Evolutionary conservation across 306 rosid species (phyloP), one percentile per base, ranked within the genome.

Genomic region (Betula pendula): DNA sequence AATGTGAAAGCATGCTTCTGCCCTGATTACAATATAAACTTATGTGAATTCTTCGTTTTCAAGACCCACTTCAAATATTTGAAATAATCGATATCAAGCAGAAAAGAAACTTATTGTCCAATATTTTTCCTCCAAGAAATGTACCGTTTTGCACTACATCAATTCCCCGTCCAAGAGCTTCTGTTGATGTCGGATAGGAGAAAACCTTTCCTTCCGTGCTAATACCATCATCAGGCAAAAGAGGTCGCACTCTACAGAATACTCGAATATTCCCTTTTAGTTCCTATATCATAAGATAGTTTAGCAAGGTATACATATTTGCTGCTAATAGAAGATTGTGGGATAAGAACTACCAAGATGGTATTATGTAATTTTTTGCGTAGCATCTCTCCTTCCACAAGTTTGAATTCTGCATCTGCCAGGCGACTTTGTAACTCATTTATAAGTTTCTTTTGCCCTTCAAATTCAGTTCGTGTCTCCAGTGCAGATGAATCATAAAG

Each of bases 251-350:
- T 92, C 99, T 84, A 85, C 99, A 95, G 89, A 95, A 95, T 69
- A 95, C 97, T 0, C 99, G 97, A 76, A 95, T 95, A 81, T 95
- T 95, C 81, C 99, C 99, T 88, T 95, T 95, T 17, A 95, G 79
- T 77, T 95, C 99, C 99, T 95, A 84, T 43, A 48, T 72, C 68
- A 81, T 68, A 67, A 76, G 58, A 83, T 70, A 70, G 56, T 62
- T 66, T 65, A 73, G 77, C 81, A 55, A 44, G 69, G 43, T 66
- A 53, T 27, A 45, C 16, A 62, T 31, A 72, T 24, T 24, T 43
- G 12, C 66, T n/a, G 42, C 77, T 33, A 48, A 52, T 62, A 53
- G 59, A 85, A 51, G 24, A 2, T n/a, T 60, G 27, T 52, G 67
- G 75, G 47, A 69, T 9, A 45, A 70, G 68, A 43, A 71, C 59